Evolutionary conservation across 306 rosid genomes (phyloP).

Genomic region (Ziziphus jujuba): DNA sequence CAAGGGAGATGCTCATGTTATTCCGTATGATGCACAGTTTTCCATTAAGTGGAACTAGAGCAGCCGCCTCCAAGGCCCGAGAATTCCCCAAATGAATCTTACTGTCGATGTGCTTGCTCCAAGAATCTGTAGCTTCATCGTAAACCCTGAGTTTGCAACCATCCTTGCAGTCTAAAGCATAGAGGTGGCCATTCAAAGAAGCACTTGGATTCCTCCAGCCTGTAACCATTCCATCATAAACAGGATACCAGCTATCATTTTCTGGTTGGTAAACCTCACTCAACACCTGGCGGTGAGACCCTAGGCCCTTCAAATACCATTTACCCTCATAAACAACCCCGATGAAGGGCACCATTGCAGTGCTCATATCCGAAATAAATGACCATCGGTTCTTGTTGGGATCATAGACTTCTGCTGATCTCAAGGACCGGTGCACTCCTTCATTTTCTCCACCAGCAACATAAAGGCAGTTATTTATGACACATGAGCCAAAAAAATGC

Average conservation of each 20-base stretch:
- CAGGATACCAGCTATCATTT: conserved; percentile 66
- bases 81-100: conserved; percentile 72
- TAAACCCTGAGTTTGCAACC: conserved; percentile 73
- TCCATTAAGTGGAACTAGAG: conserved; percentile 70
- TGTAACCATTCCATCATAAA: conserved; percentile 73
- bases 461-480: conserved; percentile 79
- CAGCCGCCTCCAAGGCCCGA: conserved; percentile 71
- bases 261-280: conserved; percentile 82
- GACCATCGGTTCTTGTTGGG: conserved; percentile 88
- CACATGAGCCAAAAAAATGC: conserved; percentile 79
- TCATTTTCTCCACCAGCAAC: conserved; percentile 90
- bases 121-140: conserved; percentile 59
- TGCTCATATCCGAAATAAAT: conserved; percentile 79
- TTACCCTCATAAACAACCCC: conserved; percentile 82
- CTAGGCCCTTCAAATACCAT: conserved; percentile 84
- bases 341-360: conserved; percentile 86
- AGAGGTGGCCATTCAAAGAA: conserved; percentile 67
- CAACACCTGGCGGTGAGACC: conserved; percentile 75
- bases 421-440: conserved; percentile 67
- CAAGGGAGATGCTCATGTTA: conserved; percentile 78
- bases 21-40: conserved; percentile 74
- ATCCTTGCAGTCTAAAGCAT: conserved; percentile 82
- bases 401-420: conserved; percentile 83
- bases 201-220: conserved; percentile 87
- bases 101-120: conserved; percentile 72